phyloP scores from a whole-genome alignment of 176 grass and related monocot species.

The Triticum turgidum region DNA sequence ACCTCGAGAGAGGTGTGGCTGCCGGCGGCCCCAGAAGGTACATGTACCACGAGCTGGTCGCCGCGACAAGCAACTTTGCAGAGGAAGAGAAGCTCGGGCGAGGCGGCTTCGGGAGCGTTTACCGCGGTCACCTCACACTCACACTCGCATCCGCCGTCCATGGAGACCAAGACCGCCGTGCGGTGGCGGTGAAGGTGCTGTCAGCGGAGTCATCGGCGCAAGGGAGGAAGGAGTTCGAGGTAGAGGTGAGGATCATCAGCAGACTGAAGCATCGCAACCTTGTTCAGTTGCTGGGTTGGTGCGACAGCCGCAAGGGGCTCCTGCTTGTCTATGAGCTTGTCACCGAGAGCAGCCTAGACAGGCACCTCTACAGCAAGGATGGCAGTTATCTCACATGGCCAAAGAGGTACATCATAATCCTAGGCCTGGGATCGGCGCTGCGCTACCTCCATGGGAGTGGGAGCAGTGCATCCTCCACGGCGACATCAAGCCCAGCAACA shows the following conservation, averaged over 20 bases:
- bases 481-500: not conserved
- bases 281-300: not conserved
- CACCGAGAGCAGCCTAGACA: not conserved
- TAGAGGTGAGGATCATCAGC: not conserved
- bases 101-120: not conserved
- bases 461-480: not conserved
- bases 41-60: not conserved
- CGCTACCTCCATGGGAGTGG: not conserved
- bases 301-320: not conserved
- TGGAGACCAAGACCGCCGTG: not conserved
- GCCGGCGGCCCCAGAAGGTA: not conserved
- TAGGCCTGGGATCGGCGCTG: not conserved
- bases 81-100: not conserved
- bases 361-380: not conserved
- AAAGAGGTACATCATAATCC: not conserved
- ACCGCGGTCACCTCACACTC: not conserved
- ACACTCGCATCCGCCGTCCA: too few species aligned
- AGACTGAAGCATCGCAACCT: not conserved
- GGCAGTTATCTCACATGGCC: not conserved
- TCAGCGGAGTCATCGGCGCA: not conserved
- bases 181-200: not conserved
- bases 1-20: not conserved
- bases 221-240: not conserved
- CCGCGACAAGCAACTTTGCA: not conserved
- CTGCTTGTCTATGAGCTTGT: not conserved